phyloP scores from a whole-genome alignment of 352 stramenopile species.

The Globisporangium lucens region DNA sequence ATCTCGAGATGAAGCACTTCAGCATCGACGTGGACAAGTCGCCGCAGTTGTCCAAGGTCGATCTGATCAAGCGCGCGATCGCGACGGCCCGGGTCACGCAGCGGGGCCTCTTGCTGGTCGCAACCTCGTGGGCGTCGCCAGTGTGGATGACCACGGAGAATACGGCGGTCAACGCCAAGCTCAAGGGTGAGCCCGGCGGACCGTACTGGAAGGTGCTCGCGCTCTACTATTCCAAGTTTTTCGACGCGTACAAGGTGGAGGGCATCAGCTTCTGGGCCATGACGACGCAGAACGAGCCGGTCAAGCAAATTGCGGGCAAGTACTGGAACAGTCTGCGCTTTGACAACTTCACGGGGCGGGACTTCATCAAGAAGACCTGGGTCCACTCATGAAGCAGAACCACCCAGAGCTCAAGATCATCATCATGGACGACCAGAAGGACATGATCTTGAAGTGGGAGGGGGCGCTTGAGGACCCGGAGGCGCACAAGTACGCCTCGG shows the following conservation, averaged over 20 bases:
- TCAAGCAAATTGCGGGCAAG: conserved; percentile 30
- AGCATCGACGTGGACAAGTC: conserved; percentile 65
- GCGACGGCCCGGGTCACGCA: conserved; percentile 15
- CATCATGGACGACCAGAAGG: conserved; percentile 76
- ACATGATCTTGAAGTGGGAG: conserved; percentile 33
- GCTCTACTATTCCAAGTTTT: conserved; percentile 81
- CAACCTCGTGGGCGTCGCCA: conserved; percentile 70
- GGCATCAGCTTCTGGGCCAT: conserved; percentile 64
- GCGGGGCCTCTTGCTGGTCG: conserved; percentile 53
- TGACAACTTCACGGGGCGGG: conserved; percentile 26
- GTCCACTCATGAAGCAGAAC: conserved; percentile 47
- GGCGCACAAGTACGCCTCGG: conserved; percentile 55
- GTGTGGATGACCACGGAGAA: conserved; percentile 79
- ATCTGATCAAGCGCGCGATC: conserved; percentile 34
- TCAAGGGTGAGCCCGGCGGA: conserved; percentile 38
- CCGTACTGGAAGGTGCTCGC: conserved; percentile 57
- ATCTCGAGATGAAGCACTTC: conserved; percentile 59
- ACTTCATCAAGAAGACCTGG: conserved; percentile 75
- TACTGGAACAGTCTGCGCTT: conserved; percentile 52
- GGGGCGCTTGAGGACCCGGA: conserved; percentile 34
- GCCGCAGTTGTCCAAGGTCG: conserved; percentile 30
- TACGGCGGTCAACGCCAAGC: conserved; percentile 36
- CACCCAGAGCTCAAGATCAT: conserved; percentile 80
- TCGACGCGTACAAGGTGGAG: conserved; percentile 58
- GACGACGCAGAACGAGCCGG: conserved; percentile 79